Evolutionary conservation across 768 basidiomycete genomes (phyloP), one percentile per base, ranked within the genome.

Genomic region (Agrocybe praecox): DNA sequence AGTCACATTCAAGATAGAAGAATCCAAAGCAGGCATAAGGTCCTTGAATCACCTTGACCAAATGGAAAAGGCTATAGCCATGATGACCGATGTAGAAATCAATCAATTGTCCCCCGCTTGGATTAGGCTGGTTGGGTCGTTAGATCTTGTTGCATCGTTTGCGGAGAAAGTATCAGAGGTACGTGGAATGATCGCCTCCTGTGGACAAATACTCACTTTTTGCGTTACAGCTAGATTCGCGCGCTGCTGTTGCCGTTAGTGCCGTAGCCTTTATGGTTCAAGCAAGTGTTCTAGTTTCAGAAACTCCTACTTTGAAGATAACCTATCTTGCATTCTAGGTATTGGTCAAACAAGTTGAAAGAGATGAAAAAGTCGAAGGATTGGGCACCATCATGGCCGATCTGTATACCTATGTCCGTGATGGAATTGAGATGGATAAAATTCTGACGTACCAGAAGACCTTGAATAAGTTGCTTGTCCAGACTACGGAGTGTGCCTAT

Each of bases 401-500:
- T 18, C 23, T 57, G 18, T 52, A 57, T 23, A 33, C 21, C 10
- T 57, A 46, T 18, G 46, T 57, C 26, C 23, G 21, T n/a, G 56
- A 52, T 7, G 49, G 49, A 19, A 33, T 46, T 6, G 49, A 32
- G 10, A 57, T 57, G 21, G 14, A 46, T 9, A 32, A 51, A 29
- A 52, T 57, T 18, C 6, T 32, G 8, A 51, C 23, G 11, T 57
- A 46, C 40, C 14, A 46, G 24, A 50, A 51, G 14, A 47, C 34
- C 6, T 26, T 57, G 44, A 26, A 50, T 3, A 49, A 34, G 4
- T 32, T 57, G 6, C 34, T 57, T 21, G 26, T 15, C 6, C 56
- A 57, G 19, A 57, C 56, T 6, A 32, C 56, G 1, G 56, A 57
- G 26, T 50, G 49, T 24, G 49, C 49, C 6, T 51, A 57, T 33